phyloP scores from a whole-genome alignment of 306 rosid genomes.

The Lathyrus tuberosus region DNA sequence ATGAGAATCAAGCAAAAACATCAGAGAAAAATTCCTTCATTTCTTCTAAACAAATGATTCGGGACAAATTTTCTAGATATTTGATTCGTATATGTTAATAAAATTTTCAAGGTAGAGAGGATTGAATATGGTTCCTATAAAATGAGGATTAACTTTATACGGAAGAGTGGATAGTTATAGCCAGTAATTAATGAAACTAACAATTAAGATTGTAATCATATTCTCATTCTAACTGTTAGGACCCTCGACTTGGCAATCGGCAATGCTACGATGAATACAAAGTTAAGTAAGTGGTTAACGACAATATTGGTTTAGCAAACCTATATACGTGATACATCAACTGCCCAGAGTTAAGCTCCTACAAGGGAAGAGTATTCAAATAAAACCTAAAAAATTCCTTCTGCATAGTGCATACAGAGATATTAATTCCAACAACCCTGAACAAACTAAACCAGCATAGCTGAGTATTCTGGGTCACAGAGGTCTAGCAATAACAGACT shows the following conservation, averaged over 20 bases:
- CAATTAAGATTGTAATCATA: not conserved
- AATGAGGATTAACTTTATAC: not conserved
- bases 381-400: too few species aligned
- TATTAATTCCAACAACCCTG: too few species aligned
- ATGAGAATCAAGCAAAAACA: constrained; percentile 31
- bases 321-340: too few species aligned
- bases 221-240: not conserved
- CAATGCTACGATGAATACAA: not conserved
- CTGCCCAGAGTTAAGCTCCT: too few species aligned
- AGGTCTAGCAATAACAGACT: too few species aligned
- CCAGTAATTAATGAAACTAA: not conserved
- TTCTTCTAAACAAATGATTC: constrained; percentile 8
- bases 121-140: not conserved
- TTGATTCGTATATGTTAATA: not conserved
- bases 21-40: constrained; percentile 26
- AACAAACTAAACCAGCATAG: too few species aligned
- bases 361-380: too few species aligned
- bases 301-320: too few species aligned
- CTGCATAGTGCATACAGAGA: too few species aligned
- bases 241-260: not conserved
- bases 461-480: too few species aligned
- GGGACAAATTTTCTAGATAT: constrained; percentile 3
- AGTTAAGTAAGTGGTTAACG: not conserved
- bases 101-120: not conserved
- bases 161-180: not conserved